phyloP scores from a whole-genome alignment of 371 early-diverging fungal genomes.

The Mortierella polycephala region DNA sequence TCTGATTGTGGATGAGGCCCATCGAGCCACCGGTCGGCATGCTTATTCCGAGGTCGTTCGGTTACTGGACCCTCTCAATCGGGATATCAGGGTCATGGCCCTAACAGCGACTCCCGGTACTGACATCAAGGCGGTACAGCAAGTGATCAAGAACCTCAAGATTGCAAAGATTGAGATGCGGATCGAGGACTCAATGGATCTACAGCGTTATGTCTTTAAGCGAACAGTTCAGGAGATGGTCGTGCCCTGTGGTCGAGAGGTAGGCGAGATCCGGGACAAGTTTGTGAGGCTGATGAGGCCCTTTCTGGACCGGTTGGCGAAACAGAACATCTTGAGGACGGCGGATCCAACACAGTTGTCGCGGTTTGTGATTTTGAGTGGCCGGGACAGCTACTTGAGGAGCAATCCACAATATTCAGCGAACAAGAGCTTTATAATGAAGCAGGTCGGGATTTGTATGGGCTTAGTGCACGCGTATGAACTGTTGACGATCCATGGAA shows the following conservation, averaged over 20 bases:
- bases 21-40: conserved; percentile 86
- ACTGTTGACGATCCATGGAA: conserved; percentile 69
- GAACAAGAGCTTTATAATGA: conserved; percentile 50
- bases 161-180: conserved; percentile 86
- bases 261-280: conserved; percentile 59
- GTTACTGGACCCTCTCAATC: conserved; percentile 60
- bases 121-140: conserved; percentile 80
- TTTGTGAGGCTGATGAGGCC: conserved; percentile 56
- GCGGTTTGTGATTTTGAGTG: conserved; percentile 59
- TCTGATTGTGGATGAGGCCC: conserved; percentile 95
- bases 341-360: conserved; percentile 58
- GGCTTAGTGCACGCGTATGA: conserved; percentile 65
- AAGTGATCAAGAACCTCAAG: conserved; percentile 78
- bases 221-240: conserved; percentile 72
- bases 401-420: conserved; percentile 16
- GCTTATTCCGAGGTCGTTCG: conserved; percentile 83
- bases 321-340: conserved; percentile 52
- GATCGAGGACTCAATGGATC: conserved; percentile 91
- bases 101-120: conserved; percentile 93
- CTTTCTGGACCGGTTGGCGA: conserved; percentile 59
- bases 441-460: conserved; percentile 13
- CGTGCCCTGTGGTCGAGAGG: conserved; percentile 70
- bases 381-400: conserved; percentile 57
- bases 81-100: conserved; percentile 83
- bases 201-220: conserved; percentile 78